These are phyloP conservation scores for Apiospora hydei DNA, from an alignment of 2,329 filamentous ascomycete species.

Conservation along the genomic window DNA sequence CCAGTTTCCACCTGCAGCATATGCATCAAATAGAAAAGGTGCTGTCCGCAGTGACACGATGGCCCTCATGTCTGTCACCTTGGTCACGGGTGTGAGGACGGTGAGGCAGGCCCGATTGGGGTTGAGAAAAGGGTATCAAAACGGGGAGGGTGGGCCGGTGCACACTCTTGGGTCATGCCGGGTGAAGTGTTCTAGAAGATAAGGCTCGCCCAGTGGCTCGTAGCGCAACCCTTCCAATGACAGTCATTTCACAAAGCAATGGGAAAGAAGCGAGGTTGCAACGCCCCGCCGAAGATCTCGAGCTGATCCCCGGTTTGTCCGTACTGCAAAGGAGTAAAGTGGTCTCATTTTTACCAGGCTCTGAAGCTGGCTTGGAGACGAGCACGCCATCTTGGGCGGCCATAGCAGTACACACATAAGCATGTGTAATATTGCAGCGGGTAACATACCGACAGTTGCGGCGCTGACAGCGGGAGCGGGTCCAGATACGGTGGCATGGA, in stretches of 20 bases:
- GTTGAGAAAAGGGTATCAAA: background rate
- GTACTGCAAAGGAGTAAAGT: background rate
- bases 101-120: conserved; percentile 4
- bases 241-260: conserved; percentile 8
- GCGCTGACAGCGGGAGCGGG: conserved; percentile 19
- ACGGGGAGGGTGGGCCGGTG: background rate
- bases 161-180: background rate
- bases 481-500: conserved; percentile 19
- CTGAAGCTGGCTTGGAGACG: conserved; percentile 4
- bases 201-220: background rate
- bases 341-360: conserved; percentile 19
- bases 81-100: background rate
- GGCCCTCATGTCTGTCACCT: background rate
- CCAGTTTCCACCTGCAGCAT: background rate
- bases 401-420: background rate
- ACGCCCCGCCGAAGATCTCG: conserved; percentile 15
- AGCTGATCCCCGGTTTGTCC: background rate
- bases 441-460: conserved; percentile 17
- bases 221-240: background rate
- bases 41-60: background rate
- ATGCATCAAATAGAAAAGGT: background rate
- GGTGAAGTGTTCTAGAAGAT: conserved; percentile 16
- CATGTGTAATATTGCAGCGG: conserved; percentile 17
- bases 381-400: conserved; percentile 13
- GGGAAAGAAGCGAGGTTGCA: conserved; percentile 12